phyloP scores from a whole-genome alignment of 345 rosid species.

The Litchi chinensis region DNA sequence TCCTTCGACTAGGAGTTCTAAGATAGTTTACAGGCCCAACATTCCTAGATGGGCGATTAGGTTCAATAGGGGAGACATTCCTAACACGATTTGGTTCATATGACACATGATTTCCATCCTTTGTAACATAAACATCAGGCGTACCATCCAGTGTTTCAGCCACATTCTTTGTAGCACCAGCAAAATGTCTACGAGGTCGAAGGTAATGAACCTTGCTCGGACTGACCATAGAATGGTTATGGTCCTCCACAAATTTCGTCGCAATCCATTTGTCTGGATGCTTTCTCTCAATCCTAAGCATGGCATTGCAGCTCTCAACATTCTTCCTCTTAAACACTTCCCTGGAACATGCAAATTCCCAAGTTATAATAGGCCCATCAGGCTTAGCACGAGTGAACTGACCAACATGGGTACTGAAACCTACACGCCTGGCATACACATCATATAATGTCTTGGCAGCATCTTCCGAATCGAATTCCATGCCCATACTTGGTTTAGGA shows the following conservation, averaged over 20 bases:
- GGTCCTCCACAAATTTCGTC: conserved; percentile 62
- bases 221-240: conserved; percentile 51
- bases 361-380: conserved; percentile 61
- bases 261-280: conserved; percentile 51
- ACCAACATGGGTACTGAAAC: conserved; percentile 56
- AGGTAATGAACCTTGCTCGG: conserved; percentile 52
- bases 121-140: conserved; percentile 37
- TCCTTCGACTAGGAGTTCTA: conserved; percentile 42
- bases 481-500: conserved; percentile 45
- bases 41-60: conserved; percentile 37
- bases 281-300: conserved; percentile 62
- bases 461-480: conserved; percentile 64
- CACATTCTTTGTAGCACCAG: conserved; percentile 44
- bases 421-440: conserved; percentile 48
- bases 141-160: conserved; percentile 37
- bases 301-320: conserved; percentile 60
- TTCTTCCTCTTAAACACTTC: conserved; percentile 58
- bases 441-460: conserved; percentile 53
- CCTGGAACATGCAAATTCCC: conserved; percentile 58
- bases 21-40: conserved; percentile 31
- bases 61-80: conserved; percentile 35
- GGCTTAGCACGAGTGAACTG: conserved; percentile 55
- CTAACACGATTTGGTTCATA: conserved; percentile 37
- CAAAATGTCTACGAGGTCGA: conserved; percentile 62
- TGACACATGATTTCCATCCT: conserved; percentile 41